Percentiles rank a stretch among this genome's conserved stretches.
Conservation (phyloP, 2,329 filamentous ascomycete genomes). For the Tympanopsis confertula region DNA sequence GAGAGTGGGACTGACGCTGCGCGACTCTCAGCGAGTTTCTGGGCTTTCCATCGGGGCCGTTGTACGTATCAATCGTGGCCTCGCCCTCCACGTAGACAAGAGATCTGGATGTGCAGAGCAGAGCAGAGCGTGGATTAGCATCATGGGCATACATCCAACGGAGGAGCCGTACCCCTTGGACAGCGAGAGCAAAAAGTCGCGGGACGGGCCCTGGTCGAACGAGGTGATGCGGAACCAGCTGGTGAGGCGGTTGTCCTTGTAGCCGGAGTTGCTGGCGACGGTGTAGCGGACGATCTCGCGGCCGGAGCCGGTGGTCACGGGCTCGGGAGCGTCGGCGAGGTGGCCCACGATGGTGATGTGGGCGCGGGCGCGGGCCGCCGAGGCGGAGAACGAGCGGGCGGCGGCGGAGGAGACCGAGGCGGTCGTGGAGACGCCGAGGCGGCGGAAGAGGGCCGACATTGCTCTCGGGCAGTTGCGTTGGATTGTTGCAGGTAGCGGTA, state of each 20-base stretch:
- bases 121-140: not conserved
- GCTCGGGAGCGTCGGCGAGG: slow-evolving; percentile 48
- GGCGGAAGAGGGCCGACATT: slow-evolving; percentile 24
- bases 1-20: slow-evolving; percentile 56
- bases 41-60: slow-evolving; percentile 43
- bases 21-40: slow-evolving; percentile 40
- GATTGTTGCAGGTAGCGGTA: no score
- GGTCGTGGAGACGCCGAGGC: slow-evolving; percentile 8
- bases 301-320: slow-evolving; percentile 39
- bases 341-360: slow-evolving; percentile 57
- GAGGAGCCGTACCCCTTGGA: slow-evolving; percentile 47
- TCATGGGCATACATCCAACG: not conserved
- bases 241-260: slow-evolving; percentile 39
- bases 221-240: slow-evolving; percentile 54
- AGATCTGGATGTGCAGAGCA: slow-evolving; percentile 29
- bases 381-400: slow-evolving; percentile 45
- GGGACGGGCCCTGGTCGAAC: slow-evolving; percentile 39
- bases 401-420: slow-evolving; percentile 7
- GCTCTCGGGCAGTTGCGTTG: no score
- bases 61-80: slow-evolving; percentile 40
- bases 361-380: slow-evolving; percentile 34
- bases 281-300: slow-evolving; percentile 48
- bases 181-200: slow-evolving; percentile 44
- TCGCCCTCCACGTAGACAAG: slow-evolving; percentile 57
- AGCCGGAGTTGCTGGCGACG: slow-evolving; percentile 38